Evolutionary conservation across 257 asterid genomes (phyloP).

Genomic region (Mitragyna speciosa): DNA sequence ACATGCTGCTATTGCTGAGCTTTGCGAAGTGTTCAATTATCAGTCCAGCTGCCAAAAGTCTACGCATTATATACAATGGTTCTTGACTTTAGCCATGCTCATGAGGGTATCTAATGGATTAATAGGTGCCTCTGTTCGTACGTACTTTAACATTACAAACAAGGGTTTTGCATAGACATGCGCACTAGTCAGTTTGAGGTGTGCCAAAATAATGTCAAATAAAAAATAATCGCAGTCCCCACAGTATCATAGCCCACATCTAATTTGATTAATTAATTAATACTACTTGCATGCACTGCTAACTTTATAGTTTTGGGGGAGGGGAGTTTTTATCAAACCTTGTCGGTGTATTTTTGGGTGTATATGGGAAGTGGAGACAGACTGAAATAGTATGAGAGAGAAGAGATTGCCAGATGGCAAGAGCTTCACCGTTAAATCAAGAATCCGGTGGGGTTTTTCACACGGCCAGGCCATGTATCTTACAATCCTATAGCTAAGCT

Average conservation of each 20-base stretch:
- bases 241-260: neutral
- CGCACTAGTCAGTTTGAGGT: slow-evolving; percentile 11
- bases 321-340: neutral
- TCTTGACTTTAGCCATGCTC: slow-evolving; percentile 10
- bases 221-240: neutral
- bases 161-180: slow-evolving; percentile 5
- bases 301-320: neutral
- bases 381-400: slow-evolving; percentile 5
- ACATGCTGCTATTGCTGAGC: neutral
- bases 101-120: neutral
- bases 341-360: neutral
- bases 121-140: slow-evolving; percentile 3
- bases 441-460: slow-evolving; percentile 22
- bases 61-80: slow-evolving; percentile 16
- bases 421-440: neutral
- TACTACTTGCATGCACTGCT: neutral
- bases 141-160: slow-evolving; percentile 8
- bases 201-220: neutral
- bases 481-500: neutral
- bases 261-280: neutral
- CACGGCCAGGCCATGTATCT: neutral
- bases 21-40: slow-evolving; percentile 1
- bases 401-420: slow-evolving; percentile 12
- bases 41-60: neutral
- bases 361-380: neutral